Base-by-base conservation (phyloP, 176 grass and related monocot genomes). In the Thalia dealbata region DNA sequence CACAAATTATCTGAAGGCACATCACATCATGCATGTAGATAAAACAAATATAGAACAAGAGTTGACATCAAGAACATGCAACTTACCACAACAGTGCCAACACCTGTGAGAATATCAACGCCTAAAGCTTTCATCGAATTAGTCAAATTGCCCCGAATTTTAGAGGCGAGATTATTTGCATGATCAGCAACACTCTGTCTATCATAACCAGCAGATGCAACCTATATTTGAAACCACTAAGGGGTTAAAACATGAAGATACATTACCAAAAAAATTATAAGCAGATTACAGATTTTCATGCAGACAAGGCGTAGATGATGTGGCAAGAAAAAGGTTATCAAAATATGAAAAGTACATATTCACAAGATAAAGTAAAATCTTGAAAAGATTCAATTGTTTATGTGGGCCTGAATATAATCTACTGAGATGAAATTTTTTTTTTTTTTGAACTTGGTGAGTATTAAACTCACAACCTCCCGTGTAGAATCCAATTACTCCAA, bases 111-210 rank as follows among this genome's bases (percentile, higher is more conserved):
- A 73, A 95, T 95, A 73, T 99, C 90, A 61, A 95, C 90, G 6
- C 95, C 90, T 46, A 91, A 43, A 79, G 87, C 74, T 81, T 91
- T 91, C 90, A 99, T 79, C 70, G 95, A 99, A 77, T 99, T 99
- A 65, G 95, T 99, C 83, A 99, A 76, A 79, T 95, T 99, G 78
- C 83, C 79, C 25, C 79, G 78, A 73, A 99, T 99, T 83, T 99
- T 99, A 3, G 83, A 88, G 30, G 90, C 90, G 68, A 99, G 85
- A 83, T 95, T 95, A 52, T 84, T 96, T 84, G 92, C 92, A 77
- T 96, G 92, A 79, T 96, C 89, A 59, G 89, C 92, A 56, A 91
- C 92, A 82, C 68, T 82, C 79, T 91, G 87, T 61, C 88, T 93
- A 52, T 99, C 81, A 78, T 91, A 99, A 84, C 95, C 88, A 79